A percentile compares a stretch with the other conserved stretches of the same genome.
These are phyloP conservation scores for Barnettozyma sp. DNA, from an alignment of 805 yeast genomes.

Conservation along the genomic window DNA sequence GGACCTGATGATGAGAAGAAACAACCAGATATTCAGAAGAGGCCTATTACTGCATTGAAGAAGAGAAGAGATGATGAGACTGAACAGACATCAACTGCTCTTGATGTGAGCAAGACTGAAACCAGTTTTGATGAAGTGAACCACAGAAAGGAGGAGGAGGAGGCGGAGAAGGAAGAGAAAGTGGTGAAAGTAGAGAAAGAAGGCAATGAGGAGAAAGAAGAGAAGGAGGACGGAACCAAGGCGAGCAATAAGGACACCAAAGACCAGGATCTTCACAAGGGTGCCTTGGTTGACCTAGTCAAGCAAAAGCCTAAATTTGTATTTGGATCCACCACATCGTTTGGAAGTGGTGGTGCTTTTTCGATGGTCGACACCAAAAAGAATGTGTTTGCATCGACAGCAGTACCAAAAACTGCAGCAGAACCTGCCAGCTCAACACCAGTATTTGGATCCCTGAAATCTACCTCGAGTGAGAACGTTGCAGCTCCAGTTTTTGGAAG, in stretches of 20 bases:
- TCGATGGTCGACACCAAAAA: slow-evolving; percentile 26
- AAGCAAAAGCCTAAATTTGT: slow-evolving; percentile 46
- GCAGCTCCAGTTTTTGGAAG: slow-evolving; percentile 35
- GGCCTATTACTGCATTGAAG: slow-evolving; percentile 9
- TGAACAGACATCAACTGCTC: too few relatives aligned
- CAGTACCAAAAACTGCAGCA: slow-evolving; percentile 16
- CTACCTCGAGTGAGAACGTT: too few relatives aligned
- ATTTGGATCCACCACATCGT: slow-evolving; percentile 47
- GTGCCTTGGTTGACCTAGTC: too few relatives aligned
- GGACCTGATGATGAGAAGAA: slow-evolving; percentile 17
- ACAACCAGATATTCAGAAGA: slow-evolving; percentile 16
- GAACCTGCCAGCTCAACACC: background rate
- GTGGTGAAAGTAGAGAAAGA: slow-evolving; percentile 11
- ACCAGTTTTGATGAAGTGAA: too few relatives aligned
- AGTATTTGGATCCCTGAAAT: background rate
- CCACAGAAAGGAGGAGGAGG: slow-evolving; percentile 8
- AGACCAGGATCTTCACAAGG: too few relatives aligned
- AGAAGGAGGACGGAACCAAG: slow-evolving; percentile 3
- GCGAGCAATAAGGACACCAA: background rate
- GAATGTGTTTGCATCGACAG: slow-evolving; percentile 28
- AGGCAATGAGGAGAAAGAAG: slow-evolving; percentile 4
- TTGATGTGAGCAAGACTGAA: too few relatives aligned
- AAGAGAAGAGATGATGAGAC: slow-evolving; percentile 5
- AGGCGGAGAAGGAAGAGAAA: slow-evolving; percentile 4
- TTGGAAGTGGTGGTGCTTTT: slow-evolving; percentile 36